Conservation (phyloP, 768 basidiomycete species). For the Mycena alexandri region DNA sequence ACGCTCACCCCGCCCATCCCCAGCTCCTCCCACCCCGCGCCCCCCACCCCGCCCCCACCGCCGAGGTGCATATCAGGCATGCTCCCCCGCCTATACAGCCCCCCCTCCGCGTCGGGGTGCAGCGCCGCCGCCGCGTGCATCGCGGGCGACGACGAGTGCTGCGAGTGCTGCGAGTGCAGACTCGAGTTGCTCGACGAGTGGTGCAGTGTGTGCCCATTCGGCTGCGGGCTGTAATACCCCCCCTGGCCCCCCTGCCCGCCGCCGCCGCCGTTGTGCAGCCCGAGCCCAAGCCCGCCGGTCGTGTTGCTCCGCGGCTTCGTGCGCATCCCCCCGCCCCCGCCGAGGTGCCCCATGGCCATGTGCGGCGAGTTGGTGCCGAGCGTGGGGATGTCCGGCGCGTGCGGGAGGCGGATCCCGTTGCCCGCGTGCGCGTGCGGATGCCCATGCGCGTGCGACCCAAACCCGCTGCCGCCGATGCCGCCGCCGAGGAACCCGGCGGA, state of each 20-base stretch:
- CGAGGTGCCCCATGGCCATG: not conserved
- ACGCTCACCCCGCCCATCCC: constrained; percentile 23
- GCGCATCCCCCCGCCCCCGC: constrained; percentile 2
- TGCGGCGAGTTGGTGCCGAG: constrained; percentile 34
- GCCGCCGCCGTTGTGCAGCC: no score
- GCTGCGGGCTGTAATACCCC: not conserved
- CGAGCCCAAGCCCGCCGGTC: constrained; percentile 29
- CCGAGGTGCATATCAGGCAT: constrained; percentile 19
- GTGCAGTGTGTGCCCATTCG: constrained; percentile 15
- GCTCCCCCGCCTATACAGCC: constrained; percentile 26
- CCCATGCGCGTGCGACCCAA: constrained; percentile 27
- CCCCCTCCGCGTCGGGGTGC: no score
- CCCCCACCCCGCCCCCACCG: not conserved
- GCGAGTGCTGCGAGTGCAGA: not conserved
- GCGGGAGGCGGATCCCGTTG: constrained; percentile 79
- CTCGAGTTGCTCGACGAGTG: constrained; percentile 18
- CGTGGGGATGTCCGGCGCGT: constrained; percentile 78
- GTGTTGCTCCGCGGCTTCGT: constrained; percentile 39
- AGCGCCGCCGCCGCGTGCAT: no score
- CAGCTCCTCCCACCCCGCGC: not conserved
- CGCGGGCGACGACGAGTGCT: no score
- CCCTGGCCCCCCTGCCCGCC: not conserved
- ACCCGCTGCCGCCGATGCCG: not conserved
- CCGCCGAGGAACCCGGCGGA: constrained; percentile 14
- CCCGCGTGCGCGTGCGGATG: constrained; percentile 43